Evolutionary conservation across 1,284 basidiomycete genomes (phyloP).

Genomic region (Sporisorium exsertum): DNA sequence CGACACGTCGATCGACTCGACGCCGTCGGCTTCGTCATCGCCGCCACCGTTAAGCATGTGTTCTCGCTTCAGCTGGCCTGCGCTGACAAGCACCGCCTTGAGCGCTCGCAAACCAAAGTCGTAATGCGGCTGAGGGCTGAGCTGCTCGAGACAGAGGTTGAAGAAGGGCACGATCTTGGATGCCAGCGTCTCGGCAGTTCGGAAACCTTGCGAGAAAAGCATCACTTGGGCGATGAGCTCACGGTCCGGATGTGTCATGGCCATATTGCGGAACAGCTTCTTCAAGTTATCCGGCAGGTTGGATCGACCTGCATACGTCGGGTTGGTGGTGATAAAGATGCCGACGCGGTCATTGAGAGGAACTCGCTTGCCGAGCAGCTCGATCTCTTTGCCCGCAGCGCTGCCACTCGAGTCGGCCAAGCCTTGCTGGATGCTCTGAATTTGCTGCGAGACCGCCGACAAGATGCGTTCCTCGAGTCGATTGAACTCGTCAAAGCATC

Average conservation of each 20-base stretch:
- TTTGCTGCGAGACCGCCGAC: slow-evolving; percentile 97
- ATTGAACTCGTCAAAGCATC: slow-evolving; percentile 74
- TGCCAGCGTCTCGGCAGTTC: slow-evolving; percentile 92
- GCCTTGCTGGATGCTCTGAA: slow-evolving; percentile 97
- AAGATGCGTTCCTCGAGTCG: slow-evolving; percentile 97
- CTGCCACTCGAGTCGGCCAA: slow-evolving; percentile 74
- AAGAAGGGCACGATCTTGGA: slow-evolving; percentile 99
- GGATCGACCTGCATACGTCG: slow-evolving; percentile 95
- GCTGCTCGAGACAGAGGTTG: slow-evolving; percentile 95
- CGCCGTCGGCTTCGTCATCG: slow-evolving; percentile 13
- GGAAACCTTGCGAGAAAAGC: slow-evolving; percentile 99
- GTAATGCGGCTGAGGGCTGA: slow-evolving; percentile 97
- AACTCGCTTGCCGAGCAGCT: slow-evolving; percentile 93
- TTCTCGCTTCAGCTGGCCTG: slow-evolving; percentile 96
- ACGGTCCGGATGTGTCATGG: slow-evolving; percentile 97
- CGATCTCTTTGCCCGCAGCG: slow-evolving; percentile 67
- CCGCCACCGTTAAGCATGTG: slow-evolving; percentile 44
- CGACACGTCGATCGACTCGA: slow-evolving; percentile 71
- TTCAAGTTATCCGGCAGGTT: slow-evolving; percentile 95
- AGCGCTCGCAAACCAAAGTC: slow-evolving; percentile 98
- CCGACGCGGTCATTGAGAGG: slow-evolving; percentile 94
- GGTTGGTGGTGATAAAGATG: slow-evolving; percentile 96
- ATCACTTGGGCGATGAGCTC: slow-evolving; percentile 99
- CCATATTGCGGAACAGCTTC: slow-evolving; percentile 94
- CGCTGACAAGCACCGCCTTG: slow-evolving; percentile 94